Base-by-base conservation (phyloP, 805 yeast species). In the Jamesozyma gamospora region DNA sequence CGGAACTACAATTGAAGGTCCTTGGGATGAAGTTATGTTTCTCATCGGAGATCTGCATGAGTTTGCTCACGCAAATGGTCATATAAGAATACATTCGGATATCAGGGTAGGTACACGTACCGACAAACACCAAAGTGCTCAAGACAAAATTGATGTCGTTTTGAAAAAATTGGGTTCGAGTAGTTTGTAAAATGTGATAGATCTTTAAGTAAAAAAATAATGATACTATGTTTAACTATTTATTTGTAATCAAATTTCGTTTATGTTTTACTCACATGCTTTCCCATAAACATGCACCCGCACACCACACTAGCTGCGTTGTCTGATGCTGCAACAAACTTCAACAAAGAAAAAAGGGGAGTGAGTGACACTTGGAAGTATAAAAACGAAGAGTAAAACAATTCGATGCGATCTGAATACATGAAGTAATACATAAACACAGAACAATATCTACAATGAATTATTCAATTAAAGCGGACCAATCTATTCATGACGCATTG, bases 1-100 rank as follows among this genome's bases (percentile, higher is more conserved):
- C 2, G 96, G 96, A 2, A 86, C 95, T 8, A 85, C 95, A 1
- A 78, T 82, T 50, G 76, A 82, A 51, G 96, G 96, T 1, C 87
- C 86, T n/a, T 87, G 95, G 95, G 76, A 77, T 51, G 87, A 82
- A 39, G 95, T 87, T 1, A 81, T 77, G 75, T 74, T 69, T 27
- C 62, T 84, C 37, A 81, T 86, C 51, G 95, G 95, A 6, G 72
- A 75, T 48, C 63, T 85, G 51, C 96, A 86, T 53, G 78, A 79
- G 52, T 66, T 66, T 34, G 71, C 84, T 37, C 96, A 86, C 52
- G 68, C 68, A 3, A 67, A 72, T 49, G 94, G 94, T 1, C 75
- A 82, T 10, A 70, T 80, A 9, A 70, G 96, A 55, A 76, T 86
- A 37, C 95, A 87, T 57, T 76, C 84, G 45, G 95, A 86, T 50